phyloP scores from a whole-genome alignment of 176 grass and related monocot species.

The Eleusine indica region DNA sequence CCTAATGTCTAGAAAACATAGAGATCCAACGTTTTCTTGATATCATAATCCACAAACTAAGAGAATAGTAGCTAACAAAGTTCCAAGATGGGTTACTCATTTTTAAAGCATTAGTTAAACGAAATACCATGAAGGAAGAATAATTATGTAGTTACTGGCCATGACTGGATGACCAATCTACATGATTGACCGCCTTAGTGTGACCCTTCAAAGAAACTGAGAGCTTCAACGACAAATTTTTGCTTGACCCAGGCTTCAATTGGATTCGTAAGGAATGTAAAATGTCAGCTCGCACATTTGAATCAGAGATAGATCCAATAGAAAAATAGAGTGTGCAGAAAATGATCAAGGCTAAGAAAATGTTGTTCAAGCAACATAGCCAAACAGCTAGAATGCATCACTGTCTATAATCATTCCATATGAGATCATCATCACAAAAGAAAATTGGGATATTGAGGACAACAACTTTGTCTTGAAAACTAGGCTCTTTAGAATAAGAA shows the following conservation, averaged over 20 bases:
- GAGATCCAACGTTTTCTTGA: background rate
- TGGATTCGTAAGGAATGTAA: conserved; percentile 52
- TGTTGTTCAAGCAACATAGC: background rate
- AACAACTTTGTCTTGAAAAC: background rate
- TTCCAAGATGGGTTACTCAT: background rate
- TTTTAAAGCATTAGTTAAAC: background rate
- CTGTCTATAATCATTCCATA: background rate
- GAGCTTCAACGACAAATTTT: conserved; percentile 42
- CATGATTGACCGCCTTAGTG: conserved; percentile 66
- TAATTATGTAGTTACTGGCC: conserved; percentile 49
- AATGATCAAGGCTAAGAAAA: conserved; percentile 25
- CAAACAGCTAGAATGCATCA: background rate
- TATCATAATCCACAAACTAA: background rate
- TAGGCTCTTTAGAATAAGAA: background rate
- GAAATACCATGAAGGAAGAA: background rate
- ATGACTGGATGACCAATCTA: conserved; percentile 79
- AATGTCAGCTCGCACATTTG: conserved; percentile 59
- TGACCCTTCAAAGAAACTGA: conserved; percentile 66
- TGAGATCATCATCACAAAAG: background rate
- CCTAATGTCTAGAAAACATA: background rate
- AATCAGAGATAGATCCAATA: conserved; percentile 55
- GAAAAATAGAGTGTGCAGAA: conserved; percentile 32
- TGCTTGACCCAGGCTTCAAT: conserved; percentile 40
- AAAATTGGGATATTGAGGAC: background rate
- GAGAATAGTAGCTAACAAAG: background rate